Percentiles rank a stretch among this genome's conserved stretches.
Conservation (phyloP, 2,329 filamentous ascomycete genomes). For the Massarina eburnea region DNA sequence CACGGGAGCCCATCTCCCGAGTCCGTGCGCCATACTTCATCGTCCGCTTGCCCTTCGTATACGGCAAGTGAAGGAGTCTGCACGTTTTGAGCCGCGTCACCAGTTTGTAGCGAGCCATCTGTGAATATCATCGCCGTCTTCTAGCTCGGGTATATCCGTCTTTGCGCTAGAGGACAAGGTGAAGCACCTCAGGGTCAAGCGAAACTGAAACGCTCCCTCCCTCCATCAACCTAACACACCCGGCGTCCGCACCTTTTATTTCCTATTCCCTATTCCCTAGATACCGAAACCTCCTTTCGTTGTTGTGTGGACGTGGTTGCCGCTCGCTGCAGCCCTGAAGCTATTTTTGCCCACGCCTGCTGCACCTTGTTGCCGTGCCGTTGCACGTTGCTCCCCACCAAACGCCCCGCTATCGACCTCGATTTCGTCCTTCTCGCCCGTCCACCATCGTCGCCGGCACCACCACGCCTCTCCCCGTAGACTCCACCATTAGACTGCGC, state of each 20-base stretch:
- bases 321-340: conserved; percentile 1
- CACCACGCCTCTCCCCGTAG: conserved; percentile 10
- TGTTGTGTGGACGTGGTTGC: background rate
- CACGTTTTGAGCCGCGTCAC: no score
- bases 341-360: background rate
- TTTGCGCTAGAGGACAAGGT: conserved; percentile 8
- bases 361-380: no score
- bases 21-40: no score
- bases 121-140: background rate
- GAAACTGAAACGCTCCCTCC: conserved; percentile 25
- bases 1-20: no score
- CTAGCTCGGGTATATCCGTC: conserved; percentile 13
- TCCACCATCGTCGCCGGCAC: background rate
- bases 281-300: background rate
- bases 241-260: background rate
- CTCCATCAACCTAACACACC: conserved; percentile 2
- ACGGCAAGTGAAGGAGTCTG: no score
- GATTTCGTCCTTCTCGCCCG: background rate
- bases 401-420: conserved; percentile 26
- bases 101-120: no score
- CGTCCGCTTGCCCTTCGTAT: no score
- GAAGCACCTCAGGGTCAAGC: conserved; percentile 15
- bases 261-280: background rate
- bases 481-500: conserved; percentile 1
- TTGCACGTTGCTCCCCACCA: conserved; percentile 15